Evolutionary conservation across 1,139 yeast genomes (phyloP), one percentile per base, ranked within the genome.

Genomic region (Geotrichum europaeum): DNA sequence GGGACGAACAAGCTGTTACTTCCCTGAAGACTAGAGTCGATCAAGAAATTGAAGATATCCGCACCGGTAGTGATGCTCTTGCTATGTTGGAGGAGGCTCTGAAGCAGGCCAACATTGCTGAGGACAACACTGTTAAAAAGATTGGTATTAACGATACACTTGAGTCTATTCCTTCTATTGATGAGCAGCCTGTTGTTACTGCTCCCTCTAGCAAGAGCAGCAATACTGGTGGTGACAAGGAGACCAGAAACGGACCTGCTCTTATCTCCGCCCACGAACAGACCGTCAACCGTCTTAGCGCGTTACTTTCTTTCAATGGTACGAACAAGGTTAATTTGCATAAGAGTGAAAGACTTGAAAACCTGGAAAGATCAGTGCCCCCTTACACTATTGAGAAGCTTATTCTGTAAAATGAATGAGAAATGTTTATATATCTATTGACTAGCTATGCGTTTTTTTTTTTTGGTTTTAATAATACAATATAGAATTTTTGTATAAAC

Each of bases 81-180:
- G 81, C 86, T 0, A 76, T 85, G 63, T 76, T 85, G 49, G 83
- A 81, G 64, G 86, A 83, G 68, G 79, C 81, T 0, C 65, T 79
- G 58, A 65, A 78, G 45, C 68, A 67, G 61, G 68, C 66, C 36
- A 69, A 68, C 57, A 68, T 65, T 51, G 68, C 70, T 59, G 63
- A 62, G 53, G 51, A 65, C 40, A 70, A 71, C 62, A 64, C 67
- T 57, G 57, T 64, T 32, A 54, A 55, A 30, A 40, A 53, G 56
- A 28, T 25, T 34, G 57, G 57, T 34, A 43, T 55, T 32, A 49
- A 49, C 22, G 58, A 49, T 12, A n/a, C 56, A 45, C 53, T 51
- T 50, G 58, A 57, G 52, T 36, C 59, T 51, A 36, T 51, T 45
- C 12, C 57, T 55, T 25, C 61, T 58, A 28, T 60, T 59, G 47